These are phyloP conservation scores for Heterococcus sp. DNA, from an alignment of 108 stramenopile species.

Conservation along the genomic window DNA sequence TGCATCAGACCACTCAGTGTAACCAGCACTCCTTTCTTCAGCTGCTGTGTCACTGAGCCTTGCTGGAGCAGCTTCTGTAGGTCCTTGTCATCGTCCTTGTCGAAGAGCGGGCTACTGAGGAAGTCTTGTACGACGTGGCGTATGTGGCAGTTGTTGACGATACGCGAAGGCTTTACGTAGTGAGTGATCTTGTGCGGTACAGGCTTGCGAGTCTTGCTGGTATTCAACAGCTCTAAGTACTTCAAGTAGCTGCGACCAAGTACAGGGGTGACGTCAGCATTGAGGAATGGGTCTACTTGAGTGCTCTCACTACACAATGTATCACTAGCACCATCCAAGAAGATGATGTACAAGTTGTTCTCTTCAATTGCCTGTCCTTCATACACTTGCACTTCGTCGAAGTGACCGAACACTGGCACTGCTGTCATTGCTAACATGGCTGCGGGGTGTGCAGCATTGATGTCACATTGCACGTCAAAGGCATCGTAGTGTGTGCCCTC, in stretches of 20 bases:
- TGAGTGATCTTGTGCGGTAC: not conserved
- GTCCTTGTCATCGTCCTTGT: too few relatives aligned
- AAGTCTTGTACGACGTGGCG: not conserved
- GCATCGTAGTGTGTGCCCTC: not conserved
- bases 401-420: conserved; percentile 1
- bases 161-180: not conserved
- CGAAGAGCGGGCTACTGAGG: too few relatives aligned
- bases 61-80: too few relatives aligned
- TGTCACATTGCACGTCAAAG: not conserved
- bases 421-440: not conserved
- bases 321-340: too few relatives aligned
- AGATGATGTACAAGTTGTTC: not conserved
- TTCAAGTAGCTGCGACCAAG: conserved; percentile 5
- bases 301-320: too few relatives aligned
- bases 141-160: not conserved
- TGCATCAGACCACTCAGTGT: not conserved
- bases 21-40: conserved; percentile 2
- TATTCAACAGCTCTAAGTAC: not conserved
- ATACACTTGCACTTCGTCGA: not conserved
- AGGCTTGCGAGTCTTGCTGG: not conserved
- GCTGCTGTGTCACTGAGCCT: too few relatives aligned
- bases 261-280: conserved; percentile 4
- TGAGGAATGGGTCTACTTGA: not conserved
- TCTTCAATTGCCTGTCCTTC: conserved; percentile 6
- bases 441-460: too few relatives aligned